Percentiles rank a stretch among this genome's conserved stretches.
These are phyloP conservation scores for Pisolithus orientalis DNA, from an alignment of 768 basidiomycete species.

Conservation along the genomic window DNA sequence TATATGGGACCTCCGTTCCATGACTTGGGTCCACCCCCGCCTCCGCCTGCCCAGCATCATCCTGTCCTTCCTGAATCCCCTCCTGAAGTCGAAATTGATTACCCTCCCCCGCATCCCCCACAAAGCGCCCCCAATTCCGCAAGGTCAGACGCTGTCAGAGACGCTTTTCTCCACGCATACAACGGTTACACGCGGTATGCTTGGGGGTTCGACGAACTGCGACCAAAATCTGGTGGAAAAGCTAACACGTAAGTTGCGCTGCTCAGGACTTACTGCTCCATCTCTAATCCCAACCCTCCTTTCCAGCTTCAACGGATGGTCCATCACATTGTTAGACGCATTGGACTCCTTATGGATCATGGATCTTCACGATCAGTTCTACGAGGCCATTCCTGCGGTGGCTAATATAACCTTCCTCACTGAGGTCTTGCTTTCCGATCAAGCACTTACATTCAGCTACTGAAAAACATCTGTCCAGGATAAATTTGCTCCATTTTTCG, in stretches of 20 bases:
- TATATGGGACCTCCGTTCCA: neutral
- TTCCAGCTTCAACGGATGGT: constrained; percentile 48
- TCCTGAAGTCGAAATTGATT: neutral
- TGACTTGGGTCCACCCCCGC: neutral
- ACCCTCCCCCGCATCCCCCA: neutral
- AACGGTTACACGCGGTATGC: constrained; percentile 45
- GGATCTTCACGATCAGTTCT: constrained; percentile 66
- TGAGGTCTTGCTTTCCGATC: constrained; percentile 11
- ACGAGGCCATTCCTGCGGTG: constrained; percentile 46
- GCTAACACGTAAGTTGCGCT: constrained; percentile 41
- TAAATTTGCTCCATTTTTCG: constrained; percentile 49
- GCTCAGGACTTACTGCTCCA: neutral
- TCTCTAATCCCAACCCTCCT: neutral
- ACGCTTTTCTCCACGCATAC: constrained; percentile 53
- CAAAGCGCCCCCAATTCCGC: constrained; percentile 26
- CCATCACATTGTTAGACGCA: constrained; percentile 65
- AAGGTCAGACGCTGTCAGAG: constrained; percentile 42
- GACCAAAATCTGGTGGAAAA: constrained; percentile 35
- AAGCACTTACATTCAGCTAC: neutral
- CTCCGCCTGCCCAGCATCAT: neutral
- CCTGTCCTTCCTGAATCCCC: neutral
- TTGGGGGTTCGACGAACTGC: constrained; percentile 48
- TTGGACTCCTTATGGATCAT: constrained; percentile 80
- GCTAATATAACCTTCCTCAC: constrained; percentile 37
- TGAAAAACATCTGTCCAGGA: constrained; percentile 12